phyloP scores from a whole-genome alignment of 345 rosid genomes.

The Noccaea caerulescens region DNA sequence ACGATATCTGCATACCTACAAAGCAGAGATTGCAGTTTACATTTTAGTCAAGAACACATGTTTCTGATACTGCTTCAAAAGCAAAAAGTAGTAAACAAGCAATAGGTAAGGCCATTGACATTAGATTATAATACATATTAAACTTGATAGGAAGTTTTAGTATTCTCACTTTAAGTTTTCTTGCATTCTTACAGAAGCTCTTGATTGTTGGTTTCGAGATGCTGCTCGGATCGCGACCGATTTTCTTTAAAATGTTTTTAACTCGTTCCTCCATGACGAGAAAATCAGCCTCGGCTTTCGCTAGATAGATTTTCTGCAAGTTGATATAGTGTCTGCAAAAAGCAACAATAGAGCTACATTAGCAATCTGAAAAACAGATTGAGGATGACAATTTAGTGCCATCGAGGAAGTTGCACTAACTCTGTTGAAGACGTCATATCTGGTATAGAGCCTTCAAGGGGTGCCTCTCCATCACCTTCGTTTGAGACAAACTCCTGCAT shows the following conservation, averaged over 20 bases:
- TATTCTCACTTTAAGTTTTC: constrained; percentile 78
- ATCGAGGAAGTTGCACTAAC: constrained; percentile 52
- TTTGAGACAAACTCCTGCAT: constrained; percentile 78
- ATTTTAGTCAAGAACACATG: constrained; percentile 15
- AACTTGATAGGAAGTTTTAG: constrained; percentile 15
- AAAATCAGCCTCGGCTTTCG: constrained; percentile 93
- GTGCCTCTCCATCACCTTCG: constrained; percentile 92
- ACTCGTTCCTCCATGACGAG: constrained; percentile 70
- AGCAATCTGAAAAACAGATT: constrained; percentile 27
- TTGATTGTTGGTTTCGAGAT: constrained; percentile 69
- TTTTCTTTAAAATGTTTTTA: constrained; percentile 63
- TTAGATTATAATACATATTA: not conserved
- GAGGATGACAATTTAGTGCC: constrained; percentile 4
- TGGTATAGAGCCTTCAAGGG: constrained; percentile 97
- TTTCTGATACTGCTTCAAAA: constrained; percentile 24
- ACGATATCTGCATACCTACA: constrained; percentile 82
- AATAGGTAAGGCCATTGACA: constrained; percentile 2
- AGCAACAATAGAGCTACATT: constrained; percentile 19
- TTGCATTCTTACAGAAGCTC: constrained; percentile 84
- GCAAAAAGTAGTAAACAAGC: not conserved
- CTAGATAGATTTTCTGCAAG: constrained; percentile 87
- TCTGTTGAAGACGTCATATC: constrained; percentile 99
- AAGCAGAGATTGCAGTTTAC: constrained; percentile 24
- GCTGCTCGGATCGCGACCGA: constrained; percentile 72
- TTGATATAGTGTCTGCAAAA: constrained; percentile 75